Base-by-base conservation (phyloP, 768 basidiomycete species). In the Pleurotus salmoneostramineus region DNA sequence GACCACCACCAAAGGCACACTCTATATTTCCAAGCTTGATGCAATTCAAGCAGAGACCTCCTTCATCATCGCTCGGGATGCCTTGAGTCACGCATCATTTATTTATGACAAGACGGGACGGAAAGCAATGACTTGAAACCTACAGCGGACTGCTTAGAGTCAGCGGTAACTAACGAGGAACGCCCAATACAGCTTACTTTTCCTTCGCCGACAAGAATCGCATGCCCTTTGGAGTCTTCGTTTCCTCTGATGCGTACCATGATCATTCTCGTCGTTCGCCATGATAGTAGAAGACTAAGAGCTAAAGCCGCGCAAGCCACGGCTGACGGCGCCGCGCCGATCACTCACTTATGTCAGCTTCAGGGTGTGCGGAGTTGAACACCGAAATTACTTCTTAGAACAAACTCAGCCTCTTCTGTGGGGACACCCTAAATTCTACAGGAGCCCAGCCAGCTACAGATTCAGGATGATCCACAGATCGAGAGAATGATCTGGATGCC, bases 161-260 rank as follows among this genome's bases (percentile, higher is more conserved):
- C 40, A 32, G n/a, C 52, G 42, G 15, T 45, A 15, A 54, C 44
- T 56, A 27, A 15, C 33, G 55, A 67, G 34, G 36, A 42, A 5
- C 17, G 52, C 51, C 14, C 8, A 17, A n/a, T 17, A 17, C 40
- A 45, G 71, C 77, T 50, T 60, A 83, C 86, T 82, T 70, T 91
- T 92, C 77, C 88, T 90, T 52, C 80, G 73, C 62, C 88, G 78
- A 70, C 89, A 91, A 4, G 82, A 71, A 65, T 90, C 88, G 70
- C 89, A 91, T 15, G 87, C 88, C 32, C 87, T 79, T 60, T 11
- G 44, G 44, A 45, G 14, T 17, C 17, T 45, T 6, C 44, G 44
- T 17, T 45, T 45, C 5, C 17, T 40, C 10, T n/a, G 10, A 10
- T 40, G 8, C 10, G n/a, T n/a, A n/a, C n/a, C n/a, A n/a, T 8